These are phyloP conservation scores for Zea luxurians DNA, from an alignment of 176 grass and related monocot genomes.

Conservation along the genomic window DNA sequence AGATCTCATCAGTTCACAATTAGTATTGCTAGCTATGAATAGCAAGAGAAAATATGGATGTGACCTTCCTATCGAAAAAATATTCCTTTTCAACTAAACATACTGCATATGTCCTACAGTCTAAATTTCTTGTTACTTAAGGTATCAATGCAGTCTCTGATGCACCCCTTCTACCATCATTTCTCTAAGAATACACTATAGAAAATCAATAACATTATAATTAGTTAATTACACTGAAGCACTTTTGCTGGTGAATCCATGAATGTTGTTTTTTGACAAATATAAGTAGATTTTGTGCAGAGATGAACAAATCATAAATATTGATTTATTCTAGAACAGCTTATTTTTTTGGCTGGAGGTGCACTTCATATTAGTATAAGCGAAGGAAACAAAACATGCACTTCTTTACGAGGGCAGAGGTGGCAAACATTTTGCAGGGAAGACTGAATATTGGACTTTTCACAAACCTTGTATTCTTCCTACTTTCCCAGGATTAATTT, in stretches of 20 bases:
- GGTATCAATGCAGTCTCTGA: not conserved
- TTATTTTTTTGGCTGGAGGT: not conserved
- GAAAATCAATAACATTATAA: constrained; percentile 1
- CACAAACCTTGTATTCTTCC: not conserved
- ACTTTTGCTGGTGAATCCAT: not conserved
- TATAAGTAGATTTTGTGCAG: not conserved
- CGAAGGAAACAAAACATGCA: not conserved
- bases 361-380: constrained; percentile 1
- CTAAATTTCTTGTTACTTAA: not conserved
- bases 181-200: not conserved
- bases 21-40: not conserved
- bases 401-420: not conserved
- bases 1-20: not conserved
- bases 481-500: constrained; percentile 1
- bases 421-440: constrained; percentile 22
- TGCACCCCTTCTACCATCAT: not conserved
- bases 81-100: constrained; percentile 29
- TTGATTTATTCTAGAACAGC: not conserved
- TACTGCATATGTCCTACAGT: not conserved
- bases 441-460: constrained; percentile 2
- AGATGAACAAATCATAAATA: not conserved
- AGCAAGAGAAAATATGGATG: constrained; percentile 22
- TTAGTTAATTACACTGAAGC: not conserved
- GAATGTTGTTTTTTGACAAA: not conserved
- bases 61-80: not conserved